Percentiles rank a stretch among this genome's conserved stretches.
Conservation (phyloP, 352 stramenopile species). For the Globisporangium uncinulatum region DNA sequence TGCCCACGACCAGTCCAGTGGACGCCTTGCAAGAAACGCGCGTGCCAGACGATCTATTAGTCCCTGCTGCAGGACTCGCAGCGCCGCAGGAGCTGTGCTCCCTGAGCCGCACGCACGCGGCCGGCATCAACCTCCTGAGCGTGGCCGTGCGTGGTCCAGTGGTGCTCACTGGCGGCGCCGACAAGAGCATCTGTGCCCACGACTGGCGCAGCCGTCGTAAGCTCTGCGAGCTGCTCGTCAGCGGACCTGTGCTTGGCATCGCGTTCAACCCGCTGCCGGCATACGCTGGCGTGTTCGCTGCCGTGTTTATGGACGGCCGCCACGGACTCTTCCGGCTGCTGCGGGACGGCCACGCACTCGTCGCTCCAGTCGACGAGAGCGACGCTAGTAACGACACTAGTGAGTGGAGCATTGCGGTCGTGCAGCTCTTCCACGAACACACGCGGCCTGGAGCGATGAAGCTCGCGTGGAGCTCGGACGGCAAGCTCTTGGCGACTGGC, state of each 20-base stretch:
- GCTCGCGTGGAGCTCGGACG: slow-evolving; percentile 50
- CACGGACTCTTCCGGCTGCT: slow-evolving; percentile 52
- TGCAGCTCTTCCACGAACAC: slow-evolving; percentile 64
- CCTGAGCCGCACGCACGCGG: slow-evolving; percentile 49
- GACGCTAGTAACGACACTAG: slow-evolving; percentile 13
- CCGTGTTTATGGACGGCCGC: slow-evolving; percentile 65
- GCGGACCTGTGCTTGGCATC: slow-evolving; percentile 50
- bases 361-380: neutral
- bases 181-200: slow-evolving; percentile 69
- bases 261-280: slow-evolving; percentile 46
- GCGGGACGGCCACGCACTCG: neutral
- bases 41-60: slow-evolving; percentile 68
- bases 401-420: slow-evolving; percentile 31
- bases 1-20: slow-evolving; percentile 15
- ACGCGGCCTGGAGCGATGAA: slow-evolving; percentile 62
- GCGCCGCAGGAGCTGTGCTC: slow-evolving; percentile 17
- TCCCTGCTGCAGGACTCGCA: slow-evolving; percentile 33
- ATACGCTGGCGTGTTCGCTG: slow-evolving; percentile 50
- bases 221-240: slow-evolving; percentile 29
- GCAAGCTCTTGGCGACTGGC: slow-evolving; percentile 58
- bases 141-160: slow-evolving; percentile 36
- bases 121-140: slow-evolving; percentile 57
- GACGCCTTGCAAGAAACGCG: slow-evolving; percentile 12
- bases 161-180: slow-evolving; percentile 59
- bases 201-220: slow-evolving; percentile 49